Conservation (phyloP, 2,329 filamentous ascomycete genomes). For the Fusarium guadeloupense region DNA sequence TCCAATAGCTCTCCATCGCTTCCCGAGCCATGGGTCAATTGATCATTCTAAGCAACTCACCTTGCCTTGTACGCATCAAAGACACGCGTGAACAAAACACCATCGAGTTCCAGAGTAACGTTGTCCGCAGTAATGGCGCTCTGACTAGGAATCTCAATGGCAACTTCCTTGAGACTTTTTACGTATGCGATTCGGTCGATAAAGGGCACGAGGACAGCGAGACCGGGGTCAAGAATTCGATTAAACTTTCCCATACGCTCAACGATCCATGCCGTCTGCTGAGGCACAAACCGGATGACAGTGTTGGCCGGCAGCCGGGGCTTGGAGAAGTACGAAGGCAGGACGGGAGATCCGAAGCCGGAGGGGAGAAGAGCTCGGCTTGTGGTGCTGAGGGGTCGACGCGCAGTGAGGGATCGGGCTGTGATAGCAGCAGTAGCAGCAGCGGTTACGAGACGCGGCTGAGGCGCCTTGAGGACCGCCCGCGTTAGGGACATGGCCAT, state of each 20-base stretch:
- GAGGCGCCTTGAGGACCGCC: constrained; percentile 43
- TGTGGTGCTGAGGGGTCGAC: constrained; percentile 47
- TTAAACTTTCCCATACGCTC: constrained; percentile 99
- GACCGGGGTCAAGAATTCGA: constrained; percentile 88
- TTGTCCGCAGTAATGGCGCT: constrained; percentile 99
- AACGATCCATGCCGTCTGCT: constrained; percentile 99
- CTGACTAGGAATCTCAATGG: constrained; percentile 96
- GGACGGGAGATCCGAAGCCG: constrained; percentile 43
- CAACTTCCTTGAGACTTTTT: constrained; percentile 94
- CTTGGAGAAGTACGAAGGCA: constrained; percentile 83
- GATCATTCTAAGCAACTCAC: constrained; percentile 56
- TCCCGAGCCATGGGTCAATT: not conserved
- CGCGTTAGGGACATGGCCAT: constrained; percentile 47
- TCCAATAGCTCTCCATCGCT: constrained; percentile 1
- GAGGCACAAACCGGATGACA: constrained; percentile 94
- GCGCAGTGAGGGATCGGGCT: constrained; percentile 26
- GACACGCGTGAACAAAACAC: constrained; percentile 92
- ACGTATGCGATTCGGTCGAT: constrained; percentile 97
- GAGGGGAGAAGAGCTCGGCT: constrained; percentile 47
- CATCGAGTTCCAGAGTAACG: constrained; percentile 94
- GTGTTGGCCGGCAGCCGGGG: constrained; percentile 88
- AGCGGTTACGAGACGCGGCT: constrained; percentile 35
- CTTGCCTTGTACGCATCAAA: constrained; percentile 99
- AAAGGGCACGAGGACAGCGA: constrained; percentile 88
- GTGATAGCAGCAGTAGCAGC: constrained; percentile 25